Evolutionary conservation across 495 filamentous ascomycete genomes (phyloP).

Genomic region (Lophium mytilinum): DNA sequence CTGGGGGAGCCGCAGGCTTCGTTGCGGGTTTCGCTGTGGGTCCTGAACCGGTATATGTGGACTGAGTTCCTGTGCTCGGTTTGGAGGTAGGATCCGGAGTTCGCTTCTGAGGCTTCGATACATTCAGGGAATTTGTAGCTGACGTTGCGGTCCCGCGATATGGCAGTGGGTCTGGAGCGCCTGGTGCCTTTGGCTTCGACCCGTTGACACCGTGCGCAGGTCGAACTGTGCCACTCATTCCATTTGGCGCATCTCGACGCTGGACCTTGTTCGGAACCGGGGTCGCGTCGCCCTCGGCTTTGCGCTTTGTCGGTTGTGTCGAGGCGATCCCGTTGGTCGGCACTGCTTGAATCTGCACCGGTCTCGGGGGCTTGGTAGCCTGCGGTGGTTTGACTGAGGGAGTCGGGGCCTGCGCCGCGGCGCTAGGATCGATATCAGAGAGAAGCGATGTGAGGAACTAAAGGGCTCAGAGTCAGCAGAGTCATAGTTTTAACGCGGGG

Average conservation of each 20-base stretch:
- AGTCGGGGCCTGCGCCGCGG: not conserved
- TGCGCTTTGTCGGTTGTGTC: not conserved
- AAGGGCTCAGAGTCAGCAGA: not conserved
- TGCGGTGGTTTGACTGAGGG: not conserved
- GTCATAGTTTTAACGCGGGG: not conserved
- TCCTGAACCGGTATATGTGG: not conserved
- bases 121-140: not conserved
- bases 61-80: not conserved
- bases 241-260: not conserved
- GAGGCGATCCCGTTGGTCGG: not conserved
- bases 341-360: not conserved
- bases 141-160: not conserved
- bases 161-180: not conserved
- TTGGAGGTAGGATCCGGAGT: not conserved
- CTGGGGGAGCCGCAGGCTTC: not conserved
- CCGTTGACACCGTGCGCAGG: not conserved
- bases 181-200: slow-evolving; percentile 4
- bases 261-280: not conserved
- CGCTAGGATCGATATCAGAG: slow-evolving; percentile 9
- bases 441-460: slow-evolving; percentile 16
- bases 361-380: not conserved
- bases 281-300: not conserved
- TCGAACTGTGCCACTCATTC: not conserved
- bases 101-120: not conserved
- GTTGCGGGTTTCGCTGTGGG: not conserved